Conservation (phyloP, 257 asterid genomes). For the Paraleonurus japonicus region DNA sequence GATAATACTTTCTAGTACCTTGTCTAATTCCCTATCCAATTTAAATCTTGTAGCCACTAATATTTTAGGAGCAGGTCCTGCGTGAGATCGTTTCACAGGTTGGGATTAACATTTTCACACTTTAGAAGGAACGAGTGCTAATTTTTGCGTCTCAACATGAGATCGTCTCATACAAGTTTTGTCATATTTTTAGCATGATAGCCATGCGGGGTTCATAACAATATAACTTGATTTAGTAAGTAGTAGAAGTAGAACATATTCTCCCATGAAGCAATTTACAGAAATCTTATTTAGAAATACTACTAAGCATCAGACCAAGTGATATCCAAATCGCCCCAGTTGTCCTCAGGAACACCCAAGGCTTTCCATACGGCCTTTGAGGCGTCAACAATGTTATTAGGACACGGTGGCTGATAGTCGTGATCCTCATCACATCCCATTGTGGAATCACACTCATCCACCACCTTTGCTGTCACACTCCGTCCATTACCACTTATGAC, state of each 20-base stretch:
- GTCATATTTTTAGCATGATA: no score
- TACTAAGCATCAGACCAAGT: constrained; percentile 40
- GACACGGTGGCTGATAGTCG: constrained; percentile 47
- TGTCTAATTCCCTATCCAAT: background rate
- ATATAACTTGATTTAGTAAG: background rate
- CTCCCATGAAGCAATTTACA: background rate
- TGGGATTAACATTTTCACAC: no score
- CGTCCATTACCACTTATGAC: constrained; percentile 36
- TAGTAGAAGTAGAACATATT: background rate
- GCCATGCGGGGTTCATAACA: no score
- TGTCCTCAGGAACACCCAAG: constrained; percentile 23
- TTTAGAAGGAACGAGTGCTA: no score
- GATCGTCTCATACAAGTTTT: no score
- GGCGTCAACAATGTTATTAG: constrained; percentile 42
- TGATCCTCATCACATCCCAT: constrained; percentile 49
- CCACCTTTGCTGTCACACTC: constrained; percentile 46
- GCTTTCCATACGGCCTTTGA: constrained; percentile 43
- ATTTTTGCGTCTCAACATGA: no score
- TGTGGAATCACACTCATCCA: constrained; percentile 52
- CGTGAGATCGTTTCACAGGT: no score
- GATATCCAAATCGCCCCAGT: constrained; percentile 41
- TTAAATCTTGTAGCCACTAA: background rate
- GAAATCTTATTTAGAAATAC: background rate
- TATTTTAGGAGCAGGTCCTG: no score
- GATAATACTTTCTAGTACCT: background rate